Evolutionary conservation across 2,329 filamentous ascomycete genomes (phyloP).

Genomic region (Cladorrhinum sp.): DNA sequence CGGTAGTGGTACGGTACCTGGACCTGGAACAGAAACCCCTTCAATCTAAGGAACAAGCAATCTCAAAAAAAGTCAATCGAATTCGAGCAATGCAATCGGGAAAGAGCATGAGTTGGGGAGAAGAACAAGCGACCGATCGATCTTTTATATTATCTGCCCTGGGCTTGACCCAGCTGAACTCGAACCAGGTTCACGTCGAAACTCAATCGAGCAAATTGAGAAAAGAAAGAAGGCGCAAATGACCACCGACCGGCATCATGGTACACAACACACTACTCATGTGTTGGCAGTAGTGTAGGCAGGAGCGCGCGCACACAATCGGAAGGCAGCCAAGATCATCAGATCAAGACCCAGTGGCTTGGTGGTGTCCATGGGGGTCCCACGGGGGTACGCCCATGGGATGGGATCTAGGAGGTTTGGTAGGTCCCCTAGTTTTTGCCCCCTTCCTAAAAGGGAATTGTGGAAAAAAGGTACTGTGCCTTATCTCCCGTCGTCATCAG

Average conservation of each 20-base stretch:
- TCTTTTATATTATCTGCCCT: background rate
- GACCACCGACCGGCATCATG: too few relatives aligned
- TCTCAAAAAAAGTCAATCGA: background rate
- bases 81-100: background rate
- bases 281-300: background rate
- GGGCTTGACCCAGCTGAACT: background rate
- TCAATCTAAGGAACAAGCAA: background rate
- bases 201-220: background rate
- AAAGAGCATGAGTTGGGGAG: background rate
- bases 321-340: background rate
- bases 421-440: background rate
- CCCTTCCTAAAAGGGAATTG: background rate
- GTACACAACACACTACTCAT: background rate
- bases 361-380: background rate
- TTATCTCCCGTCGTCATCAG: too few relatives aligned
- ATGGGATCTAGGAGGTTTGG: too few relatives aligned
- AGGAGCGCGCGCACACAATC: background rate
- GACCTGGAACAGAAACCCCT: background rate
- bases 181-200: background rate
- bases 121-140: too few relatives aligned
- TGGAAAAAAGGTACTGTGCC: too few relatives aligned
- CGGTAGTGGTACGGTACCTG: too few relatives aligned
- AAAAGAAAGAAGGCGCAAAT: background rate
- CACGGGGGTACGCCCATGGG: too few relatives aligned
- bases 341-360: background rate